Base-by-base conservation (phyloP, 805 yeast species). In the Hanseniaspora pseudoguilliermondii region DNA sequence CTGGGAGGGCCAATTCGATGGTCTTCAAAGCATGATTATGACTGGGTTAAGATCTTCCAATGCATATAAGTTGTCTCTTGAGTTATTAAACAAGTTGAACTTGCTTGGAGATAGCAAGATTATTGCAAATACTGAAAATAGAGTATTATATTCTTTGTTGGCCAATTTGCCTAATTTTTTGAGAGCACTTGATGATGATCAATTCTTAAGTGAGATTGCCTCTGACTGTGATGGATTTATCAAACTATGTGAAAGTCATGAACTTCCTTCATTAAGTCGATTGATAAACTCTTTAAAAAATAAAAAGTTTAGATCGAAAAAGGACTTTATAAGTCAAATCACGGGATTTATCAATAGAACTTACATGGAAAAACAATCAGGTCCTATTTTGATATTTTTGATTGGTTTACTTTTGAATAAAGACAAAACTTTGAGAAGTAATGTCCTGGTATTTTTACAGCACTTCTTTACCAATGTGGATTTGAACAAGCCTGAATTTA, bases 1-100 rank as follows among this genome's bases (percentile, higher is more conserved):
- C 57, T 93, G 97, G 98, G 96, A 90, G 64, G 96, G 97, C 0
- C 78, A 82, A 57, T 93, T 89, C 67, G 91, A 84, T 63, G 97
- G 97, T 0, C 71, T 93, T 7, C 95, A 89, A 63, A 82, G 78
- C 47, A 75, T 84, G 20, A 80, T 90, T 0, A 73, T 88, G 77
- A 79, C 81, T 47, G 99, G 99, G 0, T 71, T 95, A 57, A 71
- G 96, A 54, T 89, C 97, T 0, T 73, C 89, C 1, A 79, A 81
- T 51, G 79, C 96, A 0, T 85, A 83, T 72, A 95, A 86, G 10
- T 81, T 86, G 13, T 78, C 95, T 1, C 71, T 88, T 62, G 78
- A 78, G 58, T 77, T 91, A 42, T 68, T 93, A 56, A 91, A 87
- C 63, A 79, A 83, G 60, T 71, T 93, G 59, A 83, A 83, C 63